phyloP scores from a whole-genome alignment of 31 red algal species.

The Pterothamnion heteromorphum region DNA sequence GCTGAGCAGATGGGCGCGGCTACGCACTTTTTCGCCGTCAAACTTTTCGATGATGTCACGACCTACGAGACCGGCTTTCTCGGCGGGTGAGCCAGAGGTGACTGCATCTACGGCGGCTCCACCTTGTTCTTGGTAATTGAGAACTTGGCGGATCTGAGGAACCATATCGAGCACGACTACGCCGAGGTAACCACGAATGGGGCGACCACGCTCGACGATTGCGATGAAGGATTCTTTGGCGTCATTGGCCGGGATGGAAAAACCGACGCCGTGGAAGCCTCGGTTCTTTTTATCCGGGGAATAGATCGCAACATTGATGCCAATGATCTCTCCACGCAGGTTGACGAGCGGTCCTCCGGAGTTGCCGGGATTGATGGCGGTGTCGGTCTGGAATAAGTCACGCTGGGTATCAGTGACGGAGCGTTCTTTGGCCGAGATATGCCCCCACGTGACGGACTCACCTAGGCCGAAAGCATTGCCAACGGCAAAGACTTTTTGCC shows the following conservation, averaged over 20 bases:
- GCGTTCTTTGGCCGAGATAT: constrained; percentile 50
- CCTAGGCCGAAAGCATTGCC: constrained; percentile 70
- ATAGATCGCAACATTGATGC: constrained; percentile 61
- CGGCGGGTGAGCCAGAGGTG: neutral
- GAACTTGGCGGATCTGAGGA: neutral
- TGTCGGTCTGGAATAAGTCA: constrained; percentile 59
- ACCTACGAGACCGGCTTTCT: neutral
- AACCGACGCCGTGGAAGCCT: neutral
- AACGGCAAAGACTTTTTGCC: constrained; percentile 61
- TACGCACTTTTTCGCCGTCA: neutral
- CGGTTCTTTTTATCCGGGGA: neutral
- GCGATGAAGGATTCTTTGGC: neutral
- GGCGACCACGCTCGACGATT: neutral
- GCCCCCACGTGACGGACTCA: constrained; percentile 60
- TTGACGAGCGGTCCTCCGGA: constrained; percentile 72
- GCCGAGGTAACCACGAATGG: neutral
- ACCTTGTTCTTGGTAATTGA: constrained; percentile 3
- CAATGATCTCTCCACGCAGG: constrained; percentile 49
- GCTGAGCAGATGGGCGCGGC: neutral
- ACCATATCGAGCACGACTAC: neutral
- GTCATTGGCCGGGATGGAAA: constrained; percentile 6
- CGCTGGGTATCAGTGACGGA: constrained; percentile 26
- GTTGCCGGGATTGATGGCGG: constrained; percentile 71
- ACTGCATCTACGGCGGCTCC: neutral
- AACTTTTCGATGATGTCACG: neutral